Conservation (phyloP, 2,329 filamentous ascomycete genomes). For the Tolypocladium capitatum region DNA sequence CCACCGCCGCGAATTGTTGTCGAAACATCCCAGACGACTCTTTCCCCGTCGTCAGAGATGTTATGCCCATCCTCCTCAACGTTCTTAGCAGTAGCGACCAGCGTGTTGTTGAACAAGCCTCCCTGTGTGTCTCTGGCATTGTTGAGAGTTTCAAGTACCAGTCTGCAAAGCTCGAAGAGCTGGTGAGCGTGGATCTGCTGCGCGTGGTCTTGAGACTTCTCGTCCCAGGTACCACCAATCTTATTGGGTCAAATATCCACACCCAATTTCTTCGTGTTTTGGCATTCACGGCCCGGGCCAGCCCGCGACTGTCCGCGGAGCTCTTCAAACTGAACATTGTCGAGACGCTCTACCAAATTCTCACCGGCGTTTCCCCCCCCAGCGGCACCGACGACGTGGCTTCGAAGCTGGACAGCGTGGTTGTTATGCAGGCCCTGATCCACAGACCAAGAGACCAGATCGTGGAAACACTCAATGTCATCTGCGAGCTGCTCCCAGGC, state of each 20-base stretch:
- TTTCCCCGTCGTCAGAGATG: conserved; percentile 80
- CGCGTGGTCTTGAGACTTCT: conserved; percentile 75
- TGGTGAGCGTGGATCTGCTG: conserved; percentile 79
- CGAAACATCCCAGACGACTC: conserved; percentile 92
- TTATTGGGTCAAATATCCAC: conserved; percentile 88
- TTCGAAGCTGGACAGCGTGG: conserved; percentile 83
- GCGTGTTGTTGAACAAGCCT: conserved; percentile 92
- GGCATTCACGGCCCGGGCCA: conserved; percentile 79
- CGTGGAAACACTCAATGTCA: conserved; percentile 91
- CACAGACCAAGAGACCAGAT: conserved; percentile 92
- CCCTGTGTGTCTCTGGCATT: conserved; percentile 86
- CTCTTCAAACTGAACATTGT: conserved; percentile 94
- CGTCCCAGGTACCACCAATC: conserved; percentile 85
- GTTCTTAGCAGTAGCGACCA: conserved; percentile 89
- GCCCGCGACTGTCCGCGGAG: conserved; percentile 74
- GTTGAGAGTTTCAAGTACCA: conserved; percentile 94
- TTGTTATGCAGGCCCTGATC: conserved; percentile 97
- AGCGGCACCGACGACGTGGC: conserved; percentile 62
- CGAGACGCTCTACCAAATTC: conserved; percentile 91
- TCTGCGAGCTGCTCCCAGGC: conserved; percentile 82
- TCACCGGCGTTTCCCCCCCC: conserved; percentile 90
- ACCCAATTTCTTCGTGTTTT: conserved; percentile 91
- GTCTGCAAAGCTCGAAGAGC: conserved; percentile 75
- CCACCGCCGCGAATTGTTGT: conserved; percentile 95
- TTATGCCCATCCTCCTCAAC: conserved; percentile 89